These are phyloP conservation scores for Syzygium grande DNA, from an alignment of 345 rosid species.

Conservation along the genomic window DNA sequence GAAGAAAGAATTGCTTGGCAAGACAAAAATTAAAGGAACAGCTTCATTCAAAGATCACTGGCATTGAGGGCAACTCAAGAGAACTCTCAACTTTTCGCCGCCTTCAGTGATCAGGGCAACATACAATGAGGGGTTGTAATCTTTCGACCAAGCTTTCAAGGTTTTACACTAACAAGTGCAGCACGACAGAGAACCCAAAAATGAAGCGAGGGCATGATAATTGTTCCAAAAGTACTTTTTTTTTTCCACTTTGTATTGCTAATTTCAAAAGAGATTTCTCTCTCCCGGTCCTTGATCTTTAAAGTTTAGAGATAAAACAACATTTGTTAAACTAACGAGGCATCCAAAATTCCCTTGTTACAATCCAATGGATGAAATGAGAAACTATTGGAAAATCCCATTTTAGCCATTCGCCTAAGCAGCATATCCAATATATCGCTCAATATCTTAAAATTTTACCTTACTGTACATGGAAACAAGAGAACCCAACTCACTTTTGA, in stretches of 20 bases:
- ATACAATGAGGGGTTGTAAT: not conserved
- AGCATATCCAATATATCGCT: not conserved
- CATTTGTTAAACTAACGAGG: conserved; percentile 8
- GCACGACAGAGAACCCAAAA: not conserved
- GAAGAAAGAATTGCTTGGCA: too few relatives aligned
- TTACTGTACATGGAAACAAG: conserved; percentile 43
- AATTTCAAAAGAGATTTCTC: not conserved
- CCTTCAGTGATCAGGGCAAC: not conserved
- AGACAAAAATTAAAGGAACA: not conserved
- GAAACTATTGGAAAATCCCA: conserved; percentile 13
- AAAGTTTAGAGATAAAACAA: not conserved
- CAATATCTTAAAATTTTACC: conserved; percentile 26
- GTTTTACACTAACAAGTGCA: not conserved
- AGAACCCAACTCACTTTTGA: not conserved
- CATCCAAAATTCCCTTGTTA: conserved; percentile 15
- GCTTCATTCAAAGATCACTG: not conserved
- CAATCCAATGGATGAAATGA: conserved; percentile 16
- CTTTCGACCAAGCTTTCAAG: not conserved
- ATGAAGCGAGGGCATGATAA: not conserved
- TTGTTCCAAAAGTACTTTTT: not conserved
- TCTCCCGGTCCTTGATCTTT: not conserved
- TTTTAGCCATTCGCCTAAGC: conserved; percentile 9
- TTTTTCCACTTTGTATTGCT: not conserved
- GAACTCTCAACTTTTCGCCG: not conserved
- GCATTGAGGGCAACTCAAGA: not conserved